Evolutionary conservation across 768 basidiomycete species (phyloP), one percentile per base, ranked within the genome.

Genomic region (Rhodotorula graminis): DNA sequence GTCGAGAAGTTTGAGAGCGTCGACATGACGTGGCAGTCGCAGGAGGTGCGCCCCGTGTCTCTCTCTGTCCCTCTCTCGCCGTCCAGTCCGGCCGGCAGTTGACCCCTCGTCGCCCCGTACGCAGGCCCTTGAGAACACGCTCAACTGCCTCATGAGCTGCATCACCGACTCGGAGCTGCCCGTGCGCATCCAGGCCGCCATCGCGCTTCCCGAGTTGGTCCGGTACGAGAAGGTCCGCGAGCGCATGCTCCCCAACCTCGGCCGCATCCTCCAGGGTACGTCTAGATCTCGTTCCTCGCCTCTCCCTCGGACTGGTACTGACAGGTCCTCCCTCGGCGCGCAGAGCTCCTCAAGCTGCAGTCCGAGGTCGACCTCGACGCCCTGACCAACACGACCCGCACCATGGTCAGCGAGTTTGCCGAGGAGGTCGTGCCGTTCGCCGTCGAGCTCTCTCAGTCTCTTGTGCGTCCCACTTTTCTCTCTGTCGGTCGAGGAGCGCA

Each of bases 331-430:
- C 7, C 19, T 14, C 29, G 3, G 4, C 23, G 9, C 29, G 40
- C 49, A 55, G 61, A 62, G 42, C 56, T 65, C 23, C 44, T 66
- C 65, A 66, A 91, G 80, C 84, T 95, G 57, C 88, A 90, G n/a
- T 90, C 93, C 79, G 90, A 93, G 81, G 92, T 91, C 58, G 92
- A 94, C 80, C 82, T 95, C 57, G 92, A 94, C 79, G 85, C 91
- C 61, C 84, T 93, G 67, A 92, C 91, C 78, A 84, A 83, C 72
- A 86, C 89, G 77, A 91, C 92, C 88, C 90, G 92, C 77, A 86
- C 87, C 37, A 88, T 94, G 86, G 92, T 93, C 25, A 87, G 91
- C 75, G 86, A 86, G 55, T 95, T 91, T 86, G 88, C 90, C 78
- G 86, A 86, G 9, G 90, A 93, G 83, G 83, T 95, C 11, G 82